Conservation (phyloP, 2,329 filamentous ascomycete genomes). For the Trichoderma atroviride region DNA sequence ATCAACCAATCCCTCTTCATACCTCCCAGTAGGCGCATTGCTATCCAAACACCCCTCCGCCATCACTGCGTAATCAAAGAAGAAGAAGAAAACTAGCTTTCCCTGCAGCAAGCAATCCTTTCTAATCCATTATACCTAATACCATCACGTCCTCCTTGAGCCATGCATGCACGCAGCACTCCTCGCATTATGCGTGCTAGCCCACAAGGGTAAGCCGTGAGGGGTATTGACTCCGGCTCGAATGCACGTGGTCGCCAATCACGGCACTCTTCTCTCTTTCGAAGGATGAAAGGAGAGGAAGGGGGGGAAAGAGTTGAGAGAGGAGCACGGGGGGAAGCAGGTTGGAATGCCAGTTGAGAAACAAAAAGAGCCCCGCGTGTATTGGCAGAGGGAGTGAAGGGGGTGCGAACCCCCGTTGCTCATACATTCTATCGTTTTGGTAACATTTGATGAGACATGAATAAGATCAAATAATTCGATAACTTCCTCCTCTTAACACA, state of each 20-base stretch:
- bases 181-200: slow-evolving; percentile 23
- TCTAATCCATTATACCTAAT: slow-evolving; percentile 2
- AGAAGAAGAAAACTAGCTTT: slow-evolving; percentile 8
- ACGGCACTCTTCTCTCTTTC: neutral
- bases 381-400: slow-evolving; percentile 29
- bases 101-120: slow-evolving; percentile 10
- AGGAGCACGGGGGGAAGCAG: slow-evolving; percentile 24
- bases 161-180: slow-evolving; percentile 21
- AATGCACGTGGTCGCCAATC: slow-evolving; percentile 21
- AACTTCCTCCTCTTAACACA: slow-evolving; percentile 34
- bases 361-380: slow-evolving; percentile 37
- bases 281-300: slow-evolving; percentile 19
- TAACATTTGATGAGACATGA: slow-evolving; percentile 31
- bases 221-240: slow-evolving; percentile 16
- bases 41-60: slow-evolving; percentile 14
- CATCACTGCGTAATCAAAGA: neutral
- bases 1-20: slow-evolving; percentile 14
- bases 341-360: slow-evolving; percentile 35
- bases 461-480: slow-evolving; percentile 13
- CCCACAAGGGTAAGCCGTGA: slow-evolving; percentile 22
- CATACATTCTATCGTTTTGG: slow-evolving; percentile 43
- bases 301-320: slow-evolving; percentile 29
- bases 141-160: slow-evolving; percentile 13
- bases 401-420: slow-evolving; percentile 44
- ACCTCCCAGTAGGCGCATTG: slow-evolving; percentile 7